A percentile compares a stretch with the other conserved stretches of the same genome.
Evolutionary conservation across 208 protist species (phyloP).

Genomic region (Zelonia costaricensis): DNA sequence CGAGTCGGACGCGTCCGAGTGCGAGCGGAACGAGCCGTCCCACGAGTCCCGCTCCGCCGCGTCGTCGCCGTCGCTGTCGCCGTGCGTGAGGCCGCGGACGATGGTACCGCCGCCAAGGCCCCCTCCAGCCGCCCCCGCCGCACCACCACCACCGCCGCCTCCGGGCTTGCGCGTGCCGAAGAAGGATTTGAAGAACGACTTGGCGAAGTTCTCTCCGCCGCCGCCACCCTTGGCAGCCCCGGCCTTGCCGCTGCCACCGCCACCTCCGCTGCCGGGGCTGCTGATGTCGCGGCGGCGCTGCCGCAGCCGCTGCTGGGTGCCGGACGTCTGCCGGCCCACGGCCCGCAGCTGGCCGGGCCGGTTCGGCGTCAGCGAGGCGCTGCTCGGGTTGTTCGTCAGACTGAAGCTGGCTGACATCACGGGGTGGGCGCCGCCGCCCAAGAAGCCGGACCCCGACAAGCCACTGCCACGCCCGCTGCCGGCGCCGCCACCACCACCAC

Average conservation of each 20-base stretch:
- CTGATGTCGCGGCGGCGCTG: neutral
- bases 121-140: too few species aligned
- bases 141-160: constrained; percentile 1
- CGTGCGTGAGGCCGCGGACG: constrained; percentile 6
- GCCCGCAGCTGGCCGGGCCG: neutral
- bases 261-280: neutral
- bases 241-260: neutral
- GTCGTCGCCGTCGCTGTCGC: constrained; percentile 3
- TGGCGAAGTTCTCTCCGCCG: constrained; percentile 39
- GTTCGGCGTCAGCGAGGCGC: too few species aligned
- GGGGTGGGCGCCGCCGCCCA: neutral
- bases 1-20: neutral
- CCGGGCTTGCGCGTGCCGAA: constrained; percentile 28
- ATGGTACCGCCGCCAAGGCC: constrained; percentile 1
- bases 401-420: too few species aligned
- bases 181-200: constrained; percentile 59
- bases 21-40: constrained; percentile 3
- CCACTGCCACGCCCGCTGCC: constrained; percentile 6
- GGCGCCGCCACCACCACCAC: too few species aligned
- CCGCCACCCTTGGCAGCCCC: neutral
- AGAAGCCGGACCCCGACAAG: neutral
- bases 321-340: neutral
- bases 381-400: too few species aligned
- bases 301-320: neutral
- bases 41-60: constrained; percentile 5